These are phyloP conservation scores for Euptelea pleiosperma DNA, from an alignment of 164 flowering plant species.

Conservation along the genomic window DNA sequence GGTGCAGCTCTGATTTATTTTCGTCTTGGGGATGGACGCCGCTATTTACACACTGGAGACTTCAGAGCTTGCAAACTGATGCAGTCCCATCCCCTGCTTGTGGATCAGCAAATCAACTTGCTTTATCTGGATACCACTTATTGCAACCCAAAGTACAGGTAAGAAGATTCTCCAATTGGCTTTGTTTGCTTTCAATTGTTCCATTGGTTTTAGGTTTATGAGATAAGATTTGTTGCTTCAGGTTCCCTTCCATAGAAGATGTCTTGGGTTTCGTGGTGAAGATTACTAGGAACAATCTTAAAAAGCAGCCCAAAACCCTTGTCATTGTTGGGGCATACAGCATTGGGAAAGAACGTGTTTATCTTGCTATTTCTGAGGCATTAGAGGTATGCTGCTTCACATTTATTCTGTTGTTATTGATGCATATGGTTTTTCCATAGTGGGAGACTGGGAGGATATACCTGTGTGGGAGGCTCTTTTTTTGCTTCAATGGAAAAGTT, in stretches of 20 bases:
- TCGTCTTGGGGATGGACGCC: constrained; percentile 45
- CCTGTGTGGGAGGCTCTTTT: too few species aligned
- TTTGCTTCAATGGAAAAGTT: too few species aligned
- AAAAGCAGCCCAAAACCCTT: constrained; percentile 61
- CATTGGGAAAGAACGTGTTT: constrained; percentile 79
- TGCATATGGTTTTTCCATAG: not conserved
- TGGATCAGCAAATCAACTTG: constrained; percentile 34
- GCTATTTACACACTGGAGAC: constrained; percentile 74
- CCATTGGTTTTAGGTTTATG: not conserved
- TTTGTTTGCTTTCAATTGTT: not conserved
- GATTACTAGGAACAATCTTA: constrained; percentile 37
- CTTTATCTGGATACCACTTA: constrained; percentile 81
- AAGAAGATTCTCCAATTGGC: constrained; percentile 1
- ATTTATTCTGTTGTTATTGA: not conserved
- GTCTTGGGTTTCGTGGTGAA: constrained; percentile 51
- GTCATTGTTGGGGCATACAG: constrained; percentile 78
- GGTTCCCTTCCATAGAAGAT: constrained; percentile 69
- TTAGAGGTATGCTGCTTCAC: constrained; percentile 40
- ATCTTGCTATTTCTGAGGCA: constrained; percentile 63
- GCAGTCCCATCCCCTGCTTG: constrained; percentile 56
- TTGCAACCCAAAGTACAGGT: constrained; percentile 73
- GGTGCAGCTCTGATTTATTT: constrained; percentile 72
- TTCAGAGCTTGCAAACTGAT: constrained; percentile 66
- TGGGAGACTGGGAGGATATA: too few species aligned
- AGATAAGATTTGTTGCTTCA: constrained; percentile 22